Percentiles rank a stretch among this genome's conserved stretches.
phyloP scores from a whole-genome alignment of 2,329 filamentous ascomycete genomes.

The Phialocephala subalpina region DNA sequence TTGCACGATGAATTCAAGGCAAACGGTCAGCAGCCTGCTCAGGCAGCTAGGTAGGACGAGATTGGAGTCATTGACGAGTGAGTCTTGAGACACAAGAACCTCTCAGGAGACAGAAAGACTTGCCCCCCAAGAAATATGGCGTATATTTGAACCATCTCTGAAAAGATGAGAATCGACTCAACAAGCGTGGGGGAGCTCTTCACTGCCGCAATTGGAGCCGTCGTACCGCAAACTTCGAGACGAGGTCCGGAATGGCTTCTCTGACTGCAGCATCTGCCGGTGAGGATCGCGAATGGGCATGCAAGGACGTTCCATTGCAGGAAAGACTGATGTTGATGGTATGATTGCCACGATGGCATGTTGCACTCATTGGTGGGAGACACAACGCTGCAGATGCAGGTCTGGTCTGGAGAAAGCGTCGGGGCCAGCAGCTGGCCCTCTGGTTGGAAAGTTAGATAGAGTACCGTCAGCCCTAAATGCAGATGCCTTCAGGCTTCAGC shows the following conservation, averaged over 20 bases:
- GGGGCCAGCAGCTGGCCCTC: slow-evolving; percentile 6
- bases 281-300: slow-evolving; percentile 7
- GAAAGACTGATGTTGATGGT: not conserved
- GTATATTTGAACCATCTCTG: not conserved
- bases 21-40: not conserved
- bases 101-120: not conserved
- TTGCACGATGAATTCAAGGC: no score
- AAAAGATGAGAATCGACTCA: not conserved
- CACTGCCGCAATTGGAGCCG: not conserved
- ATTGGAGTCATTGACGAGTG: not conserved
- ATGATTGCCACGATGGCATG: slow-evolving; percentile 6
- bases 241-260: not conserved
- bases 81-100: not conserved
- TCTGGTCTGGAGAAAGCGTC: not conserved
- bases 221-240: not conserved
- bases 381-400: not conserved
- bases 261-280: not conserved
- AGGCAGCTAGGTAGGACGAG: not conserved
- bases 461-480: slow-evolving; percentile 18
- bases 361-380: not conserved
- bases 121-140: not conserved
- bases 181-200: not conserved
- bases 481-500: slow-evolving; percentile 14
- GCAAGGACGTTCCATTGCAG: not conserved
- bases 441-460: slow-evolving; percentile 8